Base-by-base conservation (phyloP, 2,329 filamentous ascomycete genomes). In the Epichloe baconii region DNA sequence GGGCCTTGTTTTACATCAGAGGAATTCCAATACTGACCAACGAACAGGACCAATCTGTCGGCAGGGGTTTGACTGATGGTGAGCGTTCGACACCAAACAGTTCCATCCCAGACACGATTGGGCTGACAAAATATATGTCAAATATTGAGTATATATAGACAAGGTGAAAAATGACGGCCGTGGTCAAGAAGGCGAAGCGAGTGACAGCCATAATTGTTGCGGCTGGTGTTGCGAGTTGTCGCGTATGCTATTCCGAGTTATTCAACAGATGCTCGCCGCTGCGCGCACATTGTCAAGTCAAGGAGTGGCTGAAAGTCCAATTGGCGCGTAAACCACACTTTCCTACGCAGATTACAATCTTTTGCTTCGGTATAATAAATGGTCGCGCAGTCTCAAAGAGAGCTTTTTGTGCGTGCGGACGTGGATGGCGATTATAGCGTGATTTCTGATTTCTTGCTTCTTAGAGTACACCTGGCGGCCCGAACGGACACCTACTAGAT, bases 81-180 rank as follows among this genome's bases (percentile, higher is more conserved):
- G 78, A 71, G 51, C 83, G 76, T 53, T 89, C 79, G 38, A 94
- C 75, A 44, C 74, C 71, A 68, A 88, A 90, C 54, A 89, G 78
- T 62, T 79, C 81, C 93, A 98, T 98, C 64, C 93, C 93, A 72
- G 85, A 86, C 50, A 97, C 93, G 59, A 98, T 93, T 21, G 93
- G 93, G 66, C 89, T 96, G 64, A 96, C 89, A 65, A 98, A 98
- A 71, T 98, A 97, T 57, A 97, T 93, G 68, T 96, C 90, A 71
- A 98, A 98, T 62, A 97, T 97, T 54, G 89, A 95, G 65, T 85
- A 86, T 52, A 95, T 85, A 68, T 98, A 98, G 57, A 95, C 80
- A 50, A 97, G 68, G 69, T 98, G 94, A 66, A 98, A 98, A 54
- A 91, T 72, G 64, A 96, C 79, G 60, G 93, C 93, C 64, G 95